Percentiles rank a stretch among this genome's conserved stretches.
phyloP scores from a whole-genome alignment of 495 filamentous ascomycete species.

The Podospora sp. region DNA sequence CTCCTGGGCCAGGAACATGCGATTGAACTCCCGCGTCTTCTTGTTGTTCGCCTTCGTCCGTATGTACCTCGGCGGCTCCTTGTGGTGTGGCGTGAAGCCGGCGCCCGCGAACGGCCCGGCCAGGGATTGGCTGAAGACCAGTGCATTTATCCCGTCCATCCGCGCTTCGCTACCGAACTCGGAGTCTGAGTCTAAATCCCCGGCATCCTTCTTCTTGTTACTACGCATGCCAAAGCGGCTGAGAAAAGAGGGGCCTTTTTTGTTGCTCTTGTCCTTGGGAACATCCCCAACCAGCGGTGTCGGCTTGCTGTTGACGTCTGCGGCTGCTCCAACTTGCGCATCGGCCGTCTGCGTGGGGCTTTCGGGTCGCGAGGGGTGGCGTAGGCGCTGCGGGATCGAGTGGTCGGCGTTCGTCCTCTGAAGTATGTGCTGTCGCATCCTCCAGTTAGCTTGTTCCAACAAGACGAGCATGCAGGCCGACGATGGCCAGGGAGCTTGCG shows the following conservation, averaged over 20 bases:
- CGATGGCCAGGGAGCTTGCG: not conserved
- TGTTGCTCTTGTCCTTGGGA: not conserved
- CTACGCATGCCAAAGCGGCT: constrained; percentile 75
- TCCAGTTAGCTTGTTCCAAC: constrained; percentile 4
- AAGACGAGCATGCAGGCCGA: not conserved
- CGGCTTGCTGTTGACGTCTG: constrained; percentile 36
- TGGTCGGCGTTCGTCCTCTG: constrained; percentile 78
- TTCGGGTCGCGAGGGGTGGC: constrained; percentile 56
- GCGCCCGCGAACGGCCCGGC: constrained; percentile 68
- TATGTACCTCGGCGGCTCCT: constrained; percentile 89
- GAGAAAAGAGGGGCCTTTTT: constrained; percentile 84
- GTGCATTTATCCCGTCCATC: constrained; percentile 77
- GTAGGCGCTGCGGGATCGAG: constrained; percentile 66
- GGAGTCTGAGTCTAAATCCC: constrained; percentile 68
- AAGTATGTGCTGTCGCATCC: constrained; percentile 63
- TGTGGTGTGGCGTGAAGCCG: constrained; percentile 85
- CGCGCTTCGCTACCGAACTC: constrained; percentile 67
- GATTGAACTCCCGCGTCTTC: constrained; percentile 78
- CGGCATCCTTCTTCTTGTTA: constrained; percentile 68
- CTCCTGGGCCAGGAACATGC: constrained; percentile 90
- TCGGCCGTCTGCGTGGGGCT: constrained; percentile 50
- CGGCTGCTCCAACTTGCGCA: constrained; percentile 44
- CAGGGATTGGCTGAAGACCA: constrained; percentile 61
- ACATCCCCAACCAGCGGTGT: constrained; percentile 15
- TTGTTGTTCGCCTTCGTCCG: constrained; percentile 81